Base-by-base conservation (phyloP, 495 filamentous ascomycete species). In the Wilcoxina mikolae region DNA sequence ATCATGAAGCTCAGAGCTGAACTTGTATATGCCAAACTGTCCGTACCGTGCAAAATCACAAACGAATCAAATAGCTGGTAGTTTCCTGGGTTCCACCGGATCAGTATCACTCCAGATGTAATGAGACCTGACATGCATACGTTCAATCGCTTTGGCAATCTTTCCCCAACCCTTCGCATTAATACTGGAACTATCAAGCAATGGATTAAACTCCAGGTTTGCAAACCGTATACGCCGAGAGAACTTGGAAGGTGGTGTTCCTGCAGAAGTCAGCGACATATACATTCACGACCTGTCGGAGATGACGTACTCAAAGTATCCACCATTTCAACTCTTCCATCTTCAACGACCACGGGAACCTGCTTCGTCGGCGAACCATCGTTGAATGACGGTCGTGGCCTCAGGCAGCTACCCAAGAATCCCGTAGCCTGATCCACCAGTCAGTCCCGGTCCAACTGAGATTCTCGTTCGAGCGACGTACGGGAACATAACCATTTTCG, bases 1-100 rank as follows among this genome's bases (percentile, higher is more conserved):
- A 96, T 74, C 89, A 95, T 95, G 71, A 95, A 96, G 59, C 85
- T 88, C 47, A 96, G 72, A 2, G 89, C 89, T 3, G 88, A 94
- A 62, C 83, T 85, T 0, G 88, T 93, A 67, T 95, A 95, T 9
- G 89, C 84, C 51, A 96, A 72, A 51, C 82, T 88, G 67, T 98
- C 91, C 2, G 91, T 98, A 57, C 91, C 91, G 68, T 98, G 91
- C n/a, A 96, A 77, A 17, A 98, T 74, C 9, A 98, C 88, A 65
- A 98, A 98, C 20, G 82, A 88, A 68, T 96, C 91, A 64, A 88
- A 98, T 3, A 87, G 77, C 47, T 80, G 78, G 69, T 95, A 98
- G 68, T 98, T 98, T 42, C 78, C 55, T 57, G 17, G 20, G 17
- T 10, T n/a, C 23, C 49, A 12, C 11, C 4, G 12, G 20, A 12